Evolutionary conservation across 768 basidiomycete species (phyloP).

Genomic region (Podaxis carcinomalis): DNA sequence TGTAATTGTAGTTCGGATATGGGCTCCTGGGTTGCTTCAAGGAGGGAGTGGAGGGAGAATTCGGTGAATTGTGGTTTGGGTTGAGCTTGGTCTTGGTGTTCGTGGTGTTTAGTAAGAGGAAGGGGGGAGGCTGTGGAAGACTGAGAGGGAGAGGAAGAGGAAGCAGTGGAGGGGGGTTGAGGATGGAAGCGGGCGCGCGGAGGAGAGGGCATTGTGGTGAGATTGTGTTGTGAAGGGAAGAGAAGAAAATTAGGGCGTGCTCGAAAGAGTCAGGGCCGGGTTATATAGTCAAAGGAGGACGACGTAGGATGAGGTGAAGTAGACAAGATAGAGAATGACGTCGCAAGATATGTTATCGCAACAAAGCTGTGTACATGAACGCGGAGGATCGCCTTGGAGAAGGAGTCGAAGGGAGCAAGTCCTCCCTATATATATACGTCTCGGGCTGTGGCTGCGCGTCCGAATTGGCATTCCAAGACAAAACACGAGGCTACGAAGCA

Average conservation of each 20-base stretch:
- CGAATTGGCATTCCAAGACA: not conserved
- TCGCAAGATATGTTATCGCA: too few species aligned
- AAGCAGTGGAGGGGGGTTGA: not conserved
- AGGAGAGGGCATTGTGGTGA: not conserved
- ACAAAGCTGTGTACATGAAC: too few species aligned
- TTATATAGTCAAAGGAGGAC: too few species aligned
- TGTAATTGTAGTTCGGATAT: conserved; percentile 18
- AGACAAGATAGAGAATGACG: too few species aligned
- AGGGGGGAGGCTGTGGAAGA: not conserved
- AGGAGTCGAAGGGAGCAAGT: not conserved
- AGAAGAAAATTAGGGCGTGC: not conserved
- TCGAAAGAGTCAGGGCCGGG: not conserved
- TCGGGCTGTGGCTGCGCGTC: not conserved
- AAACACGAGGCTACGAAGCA: not conserved
- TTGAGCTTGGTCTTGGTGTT: not conserved
- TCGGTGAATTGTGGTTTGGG: conserved; percentile 19
- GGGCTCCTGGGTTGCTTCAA: conserved; percentile 17
- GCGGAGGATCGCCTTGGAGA: too few species aligned
- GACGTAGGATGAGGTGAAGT: too few species aligned
- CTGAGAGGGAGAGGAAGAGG: not conserved
- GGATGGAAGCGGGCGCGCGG: not conserved
- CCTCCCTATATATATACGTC: not conserved
- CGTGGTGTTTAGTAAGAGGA: not conserved
- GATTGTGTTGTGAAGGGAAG: not conserved
- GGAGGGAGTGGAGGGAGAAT: conserved; percentile 30